Percentiles rank a stretch among this genome's conserved stretches.
Conservation (phyloP, 192 early-diverging fungal species). For the Thoreauomyces humboldtii region DNA sequence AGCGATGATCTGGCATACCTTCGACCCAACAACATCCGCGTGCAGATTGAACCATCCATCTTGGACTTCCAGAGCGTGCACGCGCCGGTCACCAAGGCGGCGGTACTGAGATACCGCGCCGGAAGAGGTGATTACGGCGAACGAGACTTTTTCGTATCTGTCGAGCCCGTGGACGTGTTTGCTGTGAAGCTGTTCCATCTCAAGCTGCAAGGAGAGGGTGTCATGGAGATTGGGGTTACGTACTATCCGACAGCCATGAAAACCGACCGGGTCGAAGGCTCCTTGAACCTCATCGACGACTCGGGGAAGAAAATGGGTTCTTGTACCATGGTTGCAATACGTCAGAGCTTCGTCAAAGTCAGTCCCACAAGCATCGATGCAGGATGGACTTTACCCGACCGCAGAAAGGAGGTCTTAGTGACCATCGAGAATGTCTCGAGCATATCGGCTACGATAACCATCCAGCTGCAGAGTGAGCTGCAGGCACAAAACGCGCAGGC, state of each 20-base stretch:
- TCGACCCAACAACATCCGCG: slow-evolving; percentile 40
- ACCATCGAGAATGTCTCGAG: slow-evolving; percentile 52
- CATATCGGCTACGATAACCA: slow-evolving; percentile 24
- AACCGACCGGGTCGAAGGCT: slow-evolving; percentile 41
- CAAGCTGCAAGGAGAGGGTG: slow-evolving; percentile 55
- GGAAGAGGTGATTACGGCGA: slow-evolving; percentile 56
- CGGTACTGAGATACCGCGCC: slow-evolving; percentile 48
- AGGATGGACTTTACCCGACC: slow-evolving; percentile 59
- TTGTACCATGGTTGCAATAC: slow-evolving; percentile 41
- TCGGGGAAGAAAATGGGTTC: slow-evolving; percentile 47
- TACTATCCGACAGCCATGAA: slow-evolving; percentile 52
- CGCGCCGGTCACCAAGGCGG: slow-evolving; percentile 45
- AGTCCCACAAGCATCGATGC: slow-evolving; percentile 48
- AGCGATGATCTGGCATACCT: slow-evolving; percentile 47
- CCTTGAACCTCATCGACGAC: slow-evolving; percentile 54
- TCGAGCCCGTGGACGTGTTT: slow-evolving; percentile 54
- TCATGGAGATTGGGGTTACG: slow-evolving; percentile 47
- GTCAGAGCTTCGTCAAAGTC: slow-evolving; percentile 54
- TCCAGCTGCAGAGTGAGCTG: slow-evolving; percentile 42
- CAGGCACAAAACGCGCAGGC: neutral
- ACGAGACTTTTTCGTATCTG: slow-evolving; percentile 55
- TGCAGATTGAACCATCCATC: slow-evolving; percentile 44
- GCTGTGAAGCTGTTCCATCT: slow-evolving; percentile 47
- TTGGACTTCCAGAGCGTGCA: slow-evolving; percentile 54
- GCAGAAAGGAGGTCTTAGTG: slow-evolving; percentile 41